phyloP scores from a whole-genome alignment of 2,329 filamentous ascomycete species.

The Pyrenophora tritici-repentis region DNA sequence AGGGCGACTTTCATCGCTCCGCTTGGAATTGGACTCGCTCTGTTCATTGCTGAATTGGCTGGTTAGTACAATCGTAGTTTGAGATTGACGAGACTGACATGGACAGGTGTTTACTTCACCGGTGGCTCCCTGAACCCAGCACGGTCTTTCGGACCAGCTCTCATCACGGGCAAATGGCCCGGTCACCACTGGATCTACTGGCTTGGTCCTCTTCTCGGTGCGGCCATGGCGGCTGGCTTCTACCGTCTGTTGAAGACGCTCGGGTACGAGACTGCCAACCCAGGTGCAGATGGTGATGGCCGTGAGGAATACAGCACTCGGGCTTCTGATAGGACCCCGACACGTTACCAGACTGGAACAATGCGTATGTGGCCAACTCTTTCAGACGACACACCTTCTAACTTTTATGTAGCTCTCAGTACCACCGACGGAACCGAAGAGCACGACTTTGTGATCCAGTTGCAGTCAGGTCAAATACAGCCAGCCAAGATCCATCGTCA shows the following conservation, averaged over 20 bases:
- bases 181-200: constrained; percentile 59
- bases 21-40: constrained; percentile 51
- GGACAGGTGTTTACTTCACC: constrained; percentile 52
- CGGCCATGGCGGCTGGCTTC: constrained; percentile 54
- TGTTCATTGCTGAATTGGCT: constrained; percentile 54
- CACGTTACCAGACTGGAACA: neutral
- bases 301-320: constrained; percentile 40
- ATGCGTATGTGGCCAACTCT: neutral
- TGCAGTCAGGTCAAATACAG: constrained; percentile 15
- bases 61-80: constrained; percentile 28
- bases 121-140: constrained; percentile 56
- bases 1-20: constrained; percentile 48
- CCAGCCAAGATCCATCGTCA: constrained; percentile 6
- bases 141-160: constrained; percentile 55
- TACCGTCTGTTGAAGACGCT: constrained; percentile 56
- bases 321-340: neutral
- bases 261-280: constrained; percentile 58
- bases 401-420: constrained; percentile 24
- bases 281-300: constrained; percentile 54
- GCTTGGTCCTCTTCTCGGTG: constrained; percentile 54
- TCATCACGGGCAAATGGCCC: constrained; percentile 50
- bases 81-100: constrained; percentile 12
- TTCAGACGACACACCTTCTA: constrained; percentile 8
- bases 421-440: constrained; percentile 38
- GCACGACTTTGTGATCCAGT: constrained; percentile 22